Conservation (phyloP, 2,329 filamentous ascomycete species). For the Colletotrichum sidae region DNA sequence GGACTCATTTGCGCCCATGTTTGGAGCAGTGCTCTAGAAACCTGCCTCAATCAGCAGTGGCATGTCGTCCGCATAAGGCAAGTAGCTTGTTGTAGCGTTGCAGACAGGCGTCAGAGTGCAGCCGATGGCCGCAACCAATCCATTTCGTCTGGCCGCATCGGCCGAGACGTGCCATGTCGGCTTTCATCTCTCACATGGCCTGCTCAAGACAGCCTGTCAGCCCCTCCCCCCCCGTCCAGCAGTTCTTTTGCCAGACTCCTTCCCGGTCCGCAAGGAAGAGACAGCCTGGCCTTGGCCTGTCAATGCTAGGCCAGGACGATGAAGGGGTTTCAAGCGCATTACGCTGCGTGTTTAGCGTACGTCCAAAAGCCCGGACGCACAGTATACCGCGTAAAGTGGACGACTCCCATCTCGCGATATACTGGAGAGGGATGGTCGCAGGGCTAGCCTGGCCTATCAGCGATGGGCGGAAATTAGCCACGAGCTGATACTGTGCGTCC, state of each 20-base stretch:
- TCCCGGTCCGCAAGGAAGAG: too few relatives aligned
- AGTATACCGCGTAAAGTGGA: slow-evolving; percentile 7
- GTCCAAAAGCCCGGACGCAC: too few relatives aligned
- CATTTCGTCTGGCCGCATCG: slow-evolving; percentile 1
- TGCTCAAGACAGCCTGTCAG: slow-evolving; percentile 3
- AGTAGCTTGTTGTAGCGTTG: slow-evolving; percentile 19
- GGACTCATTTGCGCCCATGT: slow-evolving; percentile 31
- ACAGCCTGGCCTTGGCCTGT: too few relatives aligned
- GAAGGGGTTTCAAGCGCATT: slow-evolving; percentile 18
- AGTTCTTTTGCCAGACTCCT: too few relatives aligned
- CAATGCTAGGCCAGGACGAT: slow-evolving; percentile 27
- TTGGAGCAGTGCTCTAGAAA: slow-evolving; percentile 31
- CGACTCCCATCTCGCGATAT: slow-evolving; percentile 19
- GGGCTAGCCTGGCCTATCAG: slow-evolving; percentile 28
- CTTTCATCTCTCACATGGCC: background rate
- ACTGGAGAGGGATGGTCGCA: slow-evolving; percentile 10
- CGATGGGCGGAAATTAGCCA: slow-evolving; percentile 37
- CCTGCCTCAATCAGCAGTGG: slow-evolving; percentile 37
- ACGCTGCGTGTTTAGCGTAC: background rate
- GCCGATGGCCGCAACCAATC: slow-evolving; percentile 16
- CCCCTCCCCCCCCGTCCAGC: background rate
- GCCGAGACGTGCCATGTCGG: slow-evolving; percentile 4
- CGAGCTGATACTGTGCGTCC: slow-evolving; percentile 14
- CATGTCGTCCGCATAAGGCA: slow-evolving; percentile 29
- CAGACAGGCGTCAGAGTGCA: slow-evolving; percentile 2